A percentile compares a stretch with the other conserved stretches of the same genome.
Evolutionary conservation across 192 early-diverging fungal genomes (phyloP).

Genomic region (Gryganskiella cystojenkinii): DNA sequence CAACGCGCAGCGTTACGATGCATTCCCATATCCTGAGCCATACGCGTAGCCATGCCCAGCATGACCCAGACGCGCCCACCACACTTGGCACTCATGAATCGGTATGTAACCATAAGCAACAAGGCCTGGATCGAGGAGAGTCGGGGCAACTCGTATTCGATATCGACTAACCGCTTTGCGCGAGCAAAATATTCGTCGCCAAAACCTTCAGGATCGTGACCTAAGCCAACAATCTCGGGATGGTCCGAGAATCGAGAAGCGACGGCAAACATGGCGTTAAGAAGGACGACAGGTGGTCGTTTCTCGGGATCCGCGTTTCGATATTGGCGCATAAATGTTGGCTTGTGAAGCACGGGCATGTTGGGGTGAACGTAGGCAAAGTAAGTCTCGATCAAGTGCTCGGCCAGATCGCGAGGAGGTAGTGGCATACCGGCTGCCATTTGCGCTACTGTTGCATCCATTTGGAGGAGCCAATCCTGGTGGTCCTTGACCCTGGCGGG

Average conservation of each 20-base stretch:
- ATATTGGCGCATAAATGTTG: conserved; percentile 51
- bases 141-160: conserved; percentile 68
- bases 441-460: conserved; percentile 16
- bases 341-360: conserved; percentile 74
- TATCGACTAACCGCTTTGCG: conserved; percentile 76
- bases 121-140: conserved; percentile 74
- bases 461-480: conserved; percentile 20
- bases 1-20: conserved; percentile 65
- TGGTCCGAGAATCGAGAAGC: conserved; percentile 60
- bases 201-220: conserved; percentile 55
- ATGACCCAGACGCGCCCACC: conserved; percentile 79
- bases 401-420: conserved; percentile 69
- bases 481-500: conserved; percentile 40
- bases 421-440: conserved; percentile 46
- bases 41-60: conserved; percentile 63
- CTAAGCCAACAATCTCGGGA: conserved; percentile 50
- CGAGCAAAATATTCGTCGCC: conserved; percentile 73
- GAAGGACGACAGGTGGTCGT: conserved; percentile 50
- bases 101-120: conserved; percentile 71
- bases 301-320: conserved; percentile 48
- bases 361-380: conserved; percentile 76
- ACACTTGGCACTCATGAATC: conserved; percentile 70
- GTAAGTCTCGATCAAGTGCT: conserved; percentile 70
- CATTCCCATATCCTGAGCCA: conserved; percentile 69
- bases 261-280: conserved; percentile 66